phyloP scores from a whole-genome alignment of 257 asterid species.

The Solanum tacnaense region DNA sequence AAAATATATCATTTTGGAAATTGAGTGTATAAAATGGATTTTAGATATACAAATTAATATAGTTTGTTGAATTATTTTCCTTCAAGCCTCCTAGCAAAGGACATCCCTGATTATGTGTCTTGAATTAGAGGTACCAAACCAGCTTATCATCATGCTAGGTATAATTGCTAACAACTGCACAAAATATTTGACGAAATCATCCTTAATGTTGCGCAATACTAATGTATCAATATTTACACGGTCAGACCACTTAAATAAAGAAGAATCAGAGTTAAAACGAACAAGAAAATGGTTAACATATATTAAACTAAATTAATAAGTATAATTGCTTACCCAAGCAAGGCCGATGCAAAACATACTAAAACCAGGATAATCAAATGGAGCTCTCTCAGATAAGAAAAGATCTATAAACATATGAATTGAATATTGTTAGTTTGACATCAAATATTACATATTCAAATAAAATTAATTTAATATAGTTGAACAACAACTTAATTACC shows the following conservation, averaged over 20 bases:
- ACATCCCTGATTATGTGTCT: background rate
- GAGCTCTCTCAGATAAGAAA: constrained; percentile 15
- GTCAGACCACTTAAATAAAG: background rate
- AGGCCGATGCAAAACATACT: constrained; percentile 16
- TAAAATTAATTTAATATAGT: background rate
- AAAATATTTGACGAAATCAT: background rate
- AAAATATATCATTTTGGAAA: background rate
- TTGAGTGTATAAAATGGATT: background rate
- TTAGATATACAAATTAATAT: background rate
- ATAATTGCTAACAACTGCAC: constrained; percentile 14
- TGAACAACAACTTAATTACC: background rate
- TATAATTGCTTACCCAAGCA: constrained; percentile 8
- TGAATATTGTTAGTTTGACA: background rate
- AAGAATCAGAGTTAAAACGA: background rate
- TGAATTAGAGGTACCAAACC: background rate
- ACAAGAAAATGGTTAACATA: background rate
- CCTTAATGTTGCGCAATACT: background rate
- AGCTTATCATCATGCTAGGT: constrained; percentile 7
- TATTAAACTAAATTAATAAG: background rate
- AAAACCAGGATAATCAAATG: constrained; percentile 15
- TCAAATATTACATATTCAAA: background rate
- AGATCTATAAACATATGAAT: constrained; percentile 2
- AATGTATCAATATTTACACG: background rate
- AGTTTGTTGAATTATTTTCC: background rate
- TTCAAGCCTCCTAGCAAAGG: background rate